phyloP scores from a whole-genome alignment of 768 basidiomycete species.

The Lenzites betulinus region DNA sequence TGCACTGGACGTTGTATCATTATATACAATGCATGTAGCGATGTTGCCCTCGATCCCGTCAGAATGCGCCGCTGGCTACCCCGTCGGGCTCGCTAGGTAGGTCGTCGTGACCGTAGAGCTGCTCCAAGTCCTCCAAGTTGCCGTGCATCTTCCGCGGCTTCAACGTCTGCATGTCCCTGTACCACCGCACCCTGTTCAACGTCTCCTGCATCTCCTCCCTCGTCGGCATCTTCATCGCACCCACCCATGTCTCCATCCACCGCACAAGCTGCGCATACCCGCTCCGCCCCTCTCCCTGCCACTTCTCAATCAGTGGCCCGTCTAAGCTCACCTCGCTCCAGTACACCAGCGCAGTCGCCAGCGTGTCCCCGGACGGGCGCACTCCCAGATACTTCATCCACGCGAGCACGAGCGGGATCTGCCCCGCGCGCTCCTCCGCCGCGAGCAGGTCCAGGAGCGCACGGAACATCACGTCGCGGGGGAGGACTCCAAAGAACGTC shows the following conservation, averaged over 20 bases:
- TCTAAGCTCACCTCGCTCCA: slow-evolving; percentile 72
- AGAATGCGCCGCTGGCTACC: not conserved
- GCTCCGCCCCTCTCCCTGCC: slow-evolving; percentile 30
- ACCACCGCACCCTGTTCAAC: slow-evolving; percentile 11
- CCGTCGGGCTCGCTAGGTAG: not conserved
- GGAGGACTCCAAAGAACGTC: slow-evolving; percentile 37
- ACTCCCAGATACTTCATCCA: slow-evolving; percentile 73
- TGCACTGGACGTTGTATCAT: slow-evolving; percentile 8
- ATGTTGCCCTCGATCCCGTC: not conserved
- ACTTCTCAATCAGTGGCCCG: slow-evolving; percentile 56
- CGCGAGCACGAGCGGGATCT: slow-evolving; percentile 66
- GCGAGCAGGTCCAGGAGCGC: slow-evolving; percentile 66
- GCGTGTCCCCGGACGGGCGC: slow-evolving; percentile 51
- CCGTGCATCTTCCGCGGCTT: not conserved
- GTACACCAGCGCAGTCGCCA: slow-evolving; percentile 64
- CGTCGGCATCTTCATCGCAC: slow-evolving; percentile 45
- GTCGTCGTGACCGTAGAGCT: not conserved
- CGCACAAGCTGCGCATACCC: slow-evolving; percentile 43
- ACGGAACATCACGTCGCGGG: slow-evolving; percentile 54
- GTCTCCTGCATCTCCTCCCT: slow-evolving; percentile 38
- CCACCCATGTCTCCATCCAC: slow-evolving; percentile 66
- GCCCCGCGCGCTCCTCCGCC: slow-evolving; percentile 45
- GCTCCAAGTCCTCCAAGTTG: not conserved
- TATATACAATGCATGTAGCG: slow-evolving; percentile 12
- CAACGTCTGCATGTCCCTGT: slow-evolving; percentile 4